phyloP scores from a whole-genome alignment of 257 asterid genomes.

The Solanum arcanum region DNA sequence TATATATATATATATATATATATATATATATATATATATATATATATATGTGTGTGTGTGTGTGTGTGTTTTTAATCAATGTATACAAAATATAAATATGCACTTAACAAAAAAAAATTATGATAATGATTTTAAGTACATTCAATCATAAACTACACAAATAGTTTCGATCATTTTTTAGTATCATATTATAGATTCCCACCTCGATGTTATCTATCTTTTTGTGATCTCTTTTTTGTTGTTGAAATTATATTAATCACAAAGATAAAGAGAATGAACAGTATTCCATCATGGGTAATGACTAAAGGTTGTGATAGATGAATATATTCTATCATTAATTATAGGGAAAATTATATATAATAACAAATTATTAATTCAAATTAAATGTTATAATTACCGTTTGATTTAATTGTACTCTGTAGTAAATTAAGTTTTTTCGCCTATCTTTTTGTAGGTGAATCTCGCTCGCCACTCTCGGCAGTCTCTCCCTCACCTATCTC shows the following conservation, averaged over 20 bases:
- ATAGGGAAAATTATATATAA: too few species aligned
- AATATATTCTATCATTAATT: background rate
- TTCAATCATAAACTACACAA: background rate
- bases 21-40: too few species aligned
- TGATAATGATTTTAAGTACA: background rate
- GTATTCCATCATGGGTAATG: background rate
- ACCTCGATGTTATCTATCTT: too few species aligned
- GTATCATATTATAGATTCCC: background rate
- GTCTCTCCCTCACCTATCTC: too few species aligned
- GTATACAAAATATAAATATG: background rate
- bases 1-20: too few species aligned
- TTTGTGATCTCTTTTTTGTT: background rate
- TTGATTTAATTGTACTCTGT: too few species aligned
- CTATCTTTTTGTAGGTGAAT: too few species aligned
- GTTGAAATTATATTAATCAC: background rate
- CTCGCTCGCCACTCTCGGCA: too few species aligned
- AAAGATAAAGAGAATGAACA: background rate
- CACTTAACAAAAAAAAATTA: background rate
- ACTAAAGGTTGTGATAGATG: background rate
- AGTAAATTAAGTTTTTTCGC: too few species aligned
- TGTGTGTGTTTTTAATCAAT: background rate
- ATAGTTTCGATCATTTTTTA: background rate
- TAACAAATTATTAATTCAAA: too few species aligned
- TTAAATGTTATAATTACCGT: fast-evolving
- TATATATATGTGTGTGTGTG: too few species aligned